Conservation (phyloP, 148 eudicot genomes). For the Nepenthes mirabilis region DNA sequence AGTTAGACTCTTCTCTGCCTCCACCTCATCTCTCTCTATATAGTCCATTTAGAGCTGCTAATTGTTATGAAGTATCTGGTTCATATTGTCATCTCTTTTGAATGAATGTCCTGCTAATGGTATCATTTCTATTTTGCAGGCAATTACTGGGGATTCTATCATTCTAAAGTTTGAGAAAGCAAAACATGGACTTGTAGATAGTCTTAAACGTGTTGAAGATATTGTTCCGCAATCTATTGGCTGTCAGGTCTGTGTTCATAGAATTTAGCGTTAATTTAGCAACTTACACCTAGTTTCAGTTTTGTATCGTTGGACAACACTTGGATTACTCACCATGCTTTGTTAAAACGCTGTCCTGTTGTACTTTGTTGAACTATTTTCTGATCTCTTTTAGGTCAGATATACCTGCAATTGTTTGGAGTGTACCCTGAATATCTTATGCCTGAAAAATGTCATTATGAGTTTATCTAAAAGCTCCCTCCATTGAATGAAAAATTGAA, state of each 20-base stretch:
- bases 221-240: conserved; percentile 82
- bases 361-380: background rate
- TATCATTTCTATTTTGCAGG: conserved; percentile 35
- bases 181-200: conserved; percentile 66
- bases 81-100: background rate
- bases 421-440: too few species aligned
- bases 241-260: conserved; percentile 55
- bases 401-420: too few species aligned
- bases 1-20: too few species aligned
- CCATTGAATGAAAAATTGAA: too few species aligned
- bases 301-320: too few species aligned
- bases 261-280: background rate
- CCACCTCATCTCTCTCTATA: too few species aligned
- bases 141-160: conserved; percentile 91
- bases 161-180: conserved; percentile 87
- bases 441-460: too few species aligned
- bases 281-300: too few species aligned
- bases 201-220: conserved; percentile 77
- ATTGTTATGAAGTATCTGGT: background rate
- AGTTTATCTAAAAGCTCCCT: too few species aligned
- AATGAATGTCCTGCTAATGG: background rate
- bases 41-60: too few species aligned
- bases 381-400: too few species aligned
- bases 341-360: background rate
- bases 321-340: too few species aligned